Percentiles rank a stretch among this genome's conserved stretches.
Conservation (phyloP, 768 basidiomycete species). For the Piloderma croceum region DNA sequence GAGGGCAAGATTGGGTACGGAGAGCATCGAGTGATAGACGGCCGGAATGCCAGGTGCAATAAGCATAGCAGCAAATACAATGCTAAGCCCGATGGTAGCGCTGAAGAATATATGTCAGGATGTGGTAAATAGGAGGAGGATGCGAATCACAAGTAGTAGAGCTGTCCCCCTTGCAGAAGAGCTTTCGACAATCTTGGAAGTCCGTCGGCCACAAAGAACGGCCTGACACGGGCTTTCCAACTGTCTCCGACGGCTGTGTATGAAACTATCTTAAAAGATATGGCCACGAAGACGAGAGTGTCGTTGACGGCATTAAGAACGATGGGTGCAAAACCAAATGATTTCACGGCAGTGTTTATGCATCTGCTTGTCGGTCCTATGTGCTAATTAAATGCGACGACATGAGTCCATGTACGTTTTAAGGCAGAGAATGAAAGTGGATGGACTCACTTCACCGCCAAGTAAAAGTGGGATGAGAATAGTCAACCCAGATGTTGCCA, state of each 20-base stretch:
- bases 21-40: constrained; percentile 23
- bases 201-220: constrained; percentile 17
- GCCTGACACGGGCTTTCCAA: constrained; percentile 3
- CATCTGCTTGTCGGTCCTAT: constrained; percentile 24
- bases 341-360: constrained; percentile 11
- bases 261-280: constrained; percentile 22
- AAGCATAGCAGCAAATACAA: constrained; percentile 16
- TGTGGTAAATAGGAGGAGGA: background rate
- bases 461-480: constrained; percentile 22
- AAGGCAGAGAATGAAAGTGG: too few species aligned
- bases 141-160: constrained; percentile 28
- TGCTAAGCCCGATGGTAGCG: constrained; percentile 19
- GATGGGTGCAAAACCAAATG: constrained; percentile 13
- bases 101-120: constrained; percentile 10
- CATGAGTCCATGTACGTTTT: too few species aligned
- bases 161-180: constrained; percentile 25
- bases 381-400: too few species aligned
- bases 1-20: constrained; percentile 24
- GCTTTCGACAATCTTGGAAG: constrained; percentile 23
- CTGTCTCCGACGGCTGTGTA: constrained; percentile 7
- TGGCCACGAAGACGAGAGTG: constrained; percentile 26
- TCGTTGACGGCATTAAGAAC: constrained; percentile 22
- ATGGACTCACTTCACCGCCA: too few species aligned
- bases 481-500: constrained; percentile 21
- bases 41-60: constrained; percentile 17